phyloP scores from a whole-genome alignment of 352 stramenopile species.

The Vaucheria bursata region DNA sequence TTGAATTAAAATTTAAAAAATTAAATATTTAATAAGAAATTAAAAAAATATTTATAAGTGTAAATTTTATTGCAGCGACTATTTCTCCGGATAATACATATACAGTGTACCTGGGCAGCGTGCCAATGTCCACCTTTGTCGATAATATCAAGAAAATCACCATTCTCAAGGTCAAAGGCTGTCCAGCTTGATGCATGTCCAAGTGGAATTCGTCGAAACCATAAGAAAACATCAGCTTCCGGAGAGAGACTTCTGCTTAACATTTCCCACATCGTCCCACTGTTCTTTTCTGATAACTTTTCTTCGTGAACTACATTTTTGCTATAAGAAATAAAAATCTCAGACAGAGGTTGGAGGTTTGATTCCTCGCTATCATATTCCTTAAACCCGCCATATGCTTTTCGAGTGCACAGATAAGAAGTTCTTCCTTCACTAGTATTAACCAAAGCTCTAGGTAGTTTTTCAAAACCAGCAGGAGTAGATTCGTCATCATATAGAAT shows the following conservation, averaged over 20 bases:
- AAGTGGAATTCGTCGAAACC: not conserved
- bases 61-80: constrained; percentile 17
- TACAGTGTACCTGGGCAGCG: constrained; percentile 18
- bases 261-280: not conserved
- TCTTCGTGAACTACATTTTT: not conserved
- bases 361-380: not conserved
- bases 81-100: constrained; percentile 20
- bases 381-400: not conserved
- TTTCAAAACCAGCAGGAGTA: not conserved
- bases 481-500: constrained; percentile 3
- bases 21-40: too few species aligned
- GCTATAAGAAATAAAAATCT: not conserved
- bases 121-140: constrained; percentile 21
- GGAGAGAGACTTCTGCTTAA: not conserved
- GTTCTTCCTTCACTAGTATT: not conserved
- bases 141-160: constrained; percentile 26
- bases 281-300: not conserved
- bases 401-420: not conserved
- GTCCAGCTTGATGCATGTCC: not conserved
- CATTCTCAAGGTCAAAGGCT: not conserved
- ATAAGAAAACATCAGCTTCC: not conserved
- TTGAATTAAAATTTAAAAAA: too few species aligned
- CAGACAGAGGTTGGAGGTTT: not conserved
- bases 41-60: too few species aligned
- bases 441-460: not conserved